These are phyloP conservation scores for Eucalyptus viminalis DNA, from an alignment of 345 rosid genomes.

Conservation along the genomic window DNA sequence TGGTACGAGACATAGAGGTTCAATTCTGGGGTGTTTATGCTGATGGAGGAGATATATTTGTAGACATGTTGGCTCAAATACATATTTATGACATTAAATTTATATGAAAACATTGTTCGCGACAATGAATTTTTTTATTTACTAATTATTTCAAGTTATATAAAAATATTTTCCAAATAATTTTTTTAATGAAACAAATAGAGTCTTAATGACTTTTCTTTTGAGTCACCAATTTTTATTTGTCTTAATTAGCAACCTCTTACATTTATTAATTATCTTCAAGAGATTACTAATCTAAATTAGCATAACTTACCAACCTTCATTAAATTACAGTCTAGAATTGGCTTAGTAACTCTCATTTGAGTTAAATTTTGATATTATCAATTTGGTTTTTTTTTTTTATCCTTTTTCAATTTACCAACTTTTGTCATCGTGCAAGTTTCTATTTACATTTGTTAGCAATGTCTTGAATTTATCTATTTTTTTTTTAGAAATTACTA, in stretches of 20 bases:
- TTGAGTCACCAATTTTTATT: background rate
- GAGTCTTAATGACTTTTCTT: background rate
- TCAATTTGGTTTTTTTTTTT: background rate
- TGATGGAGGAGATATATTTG: background rate
- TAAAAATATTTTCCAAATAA: background rate
- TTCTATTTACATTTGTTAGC: background rate
- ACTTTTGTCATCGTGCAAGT: background rate
- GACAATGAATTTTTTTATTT: background rate
- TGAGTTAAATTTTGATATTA: background rate
- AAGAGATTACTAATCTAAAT: background rate
- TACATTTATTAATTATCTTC: background rate
- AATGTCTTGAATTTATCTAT: too few relatives aligned
- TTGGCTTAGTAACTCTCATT: background rate
- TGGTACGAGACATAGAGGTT: background rate
- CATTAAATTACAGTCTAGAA: background rate
- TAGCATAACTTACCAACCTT: background rate
- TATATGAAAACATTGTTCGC: too few relatives aligned
- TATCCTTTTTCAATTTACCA: background rate
- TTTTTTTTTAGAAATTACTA: too few relatives aligned
- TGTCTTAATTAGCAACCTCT: background rate
- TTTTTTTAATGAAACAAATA: accelerated
- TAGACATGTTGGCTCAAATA: background rate
- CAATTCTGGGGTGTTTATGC: background rate
- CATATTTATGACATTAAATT: background rate
- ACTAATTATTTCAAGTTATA: background rate